Evolutionary conservation across 1,284 basidiomycete species (phyloP), one percentile per base, ranked within the genome.

Genomic region (Athelia sp.): DNA sequence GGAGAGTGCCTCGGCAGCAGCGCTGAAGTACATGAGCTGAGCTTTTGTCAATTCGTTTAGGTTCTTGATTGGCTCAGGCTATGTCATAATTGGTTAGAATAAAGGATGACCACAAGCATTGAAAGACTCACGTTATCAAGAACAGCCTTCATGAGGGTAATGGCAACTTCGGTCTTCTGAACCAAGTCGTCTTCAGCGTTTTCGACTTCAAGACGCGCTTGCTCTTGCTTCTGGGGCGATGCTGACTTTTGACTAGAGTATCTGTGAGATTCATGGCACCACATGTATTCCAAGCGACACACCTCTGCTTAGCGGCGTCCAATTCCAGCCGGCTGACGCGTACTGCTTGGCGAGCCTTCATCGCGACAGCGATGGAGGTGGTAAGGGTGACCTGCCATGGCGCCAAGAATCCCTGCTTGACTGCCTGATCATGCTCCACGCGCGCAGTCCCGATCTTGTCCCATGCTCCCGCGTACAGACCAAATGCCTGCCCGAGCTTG

Each of bases 141-240:
- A 13, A 98, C 95, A 36, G 90, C 88, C 78, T 98, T 97, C 96
- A 98, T 98, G 52, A 97, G 79, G 13, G 90, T 93, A 64, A 99
- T 98, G 1, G 96, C 96, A 34, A 96, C 91, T 70, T 99, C 96
- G 19, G 96, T 99, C 74, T 93, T 94, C 65, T 94, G 92, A 14
- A 98, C 95, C 44, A 98, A 81, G 67, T 94, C 91, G 64, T 96
- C 94, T 65, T 98, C 94, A 4, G 93, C 92, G 57, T 95, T 93
- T 78, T 97, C 93, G 40, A 96, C 92, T 62, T 94, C 88, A 14
- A 90, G 76, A 45, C 88, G 77, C 6, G 90, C 89, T 50, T 96
- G 93, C 66, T 97, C 94, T 64, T 94, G 90, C 69, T 78, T 88
- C 14, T 83, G 70, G 1, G 88, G 81, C 50, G 67, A 65, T 1